Evolutionary conservation across 352 stramenopile genomes (phyloP), one percentile per base, ranked within the genome.

Genomic region (Pythium sukuiense): DNA sequence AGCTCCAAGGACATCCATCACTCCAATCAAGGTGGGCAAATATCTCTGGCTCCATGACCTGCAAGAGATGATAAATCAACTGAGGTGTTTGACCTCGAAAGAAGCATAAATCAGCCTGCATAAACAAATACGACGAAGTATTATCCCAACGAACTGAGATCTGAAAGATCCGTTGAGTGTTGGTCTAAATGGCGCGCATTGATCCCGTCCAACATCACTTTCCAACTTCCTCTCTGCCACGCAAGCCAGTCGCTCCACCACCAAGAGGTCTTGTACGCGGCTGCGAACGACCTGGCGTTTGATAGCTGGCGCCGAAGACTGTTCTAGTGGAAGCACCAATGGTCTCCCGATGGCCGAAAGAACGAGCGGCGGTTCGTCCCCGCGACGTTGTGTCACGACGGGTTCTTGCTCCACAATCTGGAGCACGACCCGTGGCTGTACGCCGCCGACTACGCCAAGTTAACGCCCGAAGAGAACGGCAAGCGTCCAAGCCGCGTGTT

Each of bases 391-490:
- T 71, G 82, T 39, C 74, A 80, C n/a, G 79, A 90, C 48, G 80
- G 77, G 8, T 92, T 92, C 56, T 67, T 83, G 35, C 60, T 92
- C 16, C 83, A 88, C 61, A 90, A 71, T 58, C 76, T 86, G 14
- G 54, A 55, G 2, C 85, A 76, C 46, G 71, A 83, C 14, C 80
- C 89, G 71, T 90, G 80, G 61, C 49, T 92, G 43, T 89, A 89
- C 58, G 70, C 81, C 6, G 83, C 80, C 16, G 81, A 90, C 60
- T 89, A 88, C 59, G 81, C 81, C 45, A 89, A 92, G 59, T 89
- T 83, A 50, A 79, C 79, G 26, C 80, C 78, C 32, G 83, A 89
- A 57, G 64, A 69, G 1, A 69, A 69, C 16, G 80, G 79, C 0
- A 81, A 87, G 33, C 55, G 70, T 18, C 73, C 81, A 20, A 88